Conservation (phyloP, 1,284 basidiomycete species). For the Papiliotrema flavescens region DNA sequence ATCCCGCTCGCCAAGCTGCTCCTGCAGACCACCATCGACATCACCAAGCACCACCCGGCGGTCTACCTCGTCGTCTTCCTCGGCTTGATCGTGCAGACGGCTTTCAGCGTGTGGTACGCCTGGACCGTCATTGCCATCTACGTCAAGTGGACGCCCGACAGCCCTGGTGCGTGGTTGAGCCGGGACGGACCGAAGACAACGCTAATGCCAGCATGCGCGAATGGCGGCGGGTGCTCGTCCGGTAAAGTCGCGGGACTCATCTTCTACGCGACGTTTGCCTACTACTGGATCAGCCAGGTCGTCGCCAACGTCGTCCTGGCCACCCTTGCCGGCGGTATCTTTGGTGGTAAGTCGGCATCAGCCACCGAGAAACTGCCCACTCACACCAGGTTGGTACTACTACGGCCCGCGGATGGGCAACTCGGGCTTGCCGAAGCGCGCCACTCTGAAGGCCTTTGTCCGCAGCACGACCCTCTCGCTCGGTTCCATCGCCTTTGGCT, state of each 20-base stretch:
- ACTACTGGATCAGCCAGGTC: conserved; percentile 71
- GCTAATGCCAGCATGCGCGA: conserved; percentile 24
- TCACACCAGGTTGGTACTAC: conserved; percentile 42
- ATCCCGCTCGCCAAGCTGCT: conserved; percentile 76
- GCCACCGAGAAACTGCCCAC: no score
- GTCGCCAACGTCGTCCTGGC: conserved; percentile 73
- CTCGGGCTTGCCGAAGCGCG: conserved; percentile 59
- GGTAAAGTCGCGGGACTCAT: conserved; percentile 64
- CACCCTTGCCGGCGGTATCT: conserved; percentile 71
- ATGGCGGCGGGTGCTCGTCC: conserved; percentile 53
- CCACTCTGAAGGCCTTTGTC: conserved; percentile 66
- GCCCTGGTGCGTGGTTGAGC: conserved; percentile 53
- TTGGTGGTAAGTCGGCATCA: conserved; percentile 50
- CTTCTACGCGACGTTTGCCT: conserved; percentile 75
- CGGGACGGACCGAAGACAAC: not conserved
- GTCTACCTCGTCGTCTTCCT: conserved; percentile 75
- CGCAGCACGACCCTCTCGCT: conserved; percentile 80
- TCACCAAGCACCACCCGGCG: conserved; percentile 73
- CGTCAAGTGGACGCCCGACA: conserved; percentile 71
- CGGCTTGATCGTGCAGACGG: conserved; percentile 67
- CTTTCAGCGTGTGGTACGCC: conserved; percentile 58
- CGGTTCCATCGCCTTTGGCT: conserved; percentile 86
- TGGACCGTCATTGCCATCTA: conserved; percentile 55
- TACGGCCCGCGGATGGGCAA: conserved; percentile 40
- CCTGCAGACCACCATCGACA: conserved; percentile 71